phyloP scores from a whole-genome alignment of 371 early-diverging fungal species.

The Mycotypha africana region DNA sequence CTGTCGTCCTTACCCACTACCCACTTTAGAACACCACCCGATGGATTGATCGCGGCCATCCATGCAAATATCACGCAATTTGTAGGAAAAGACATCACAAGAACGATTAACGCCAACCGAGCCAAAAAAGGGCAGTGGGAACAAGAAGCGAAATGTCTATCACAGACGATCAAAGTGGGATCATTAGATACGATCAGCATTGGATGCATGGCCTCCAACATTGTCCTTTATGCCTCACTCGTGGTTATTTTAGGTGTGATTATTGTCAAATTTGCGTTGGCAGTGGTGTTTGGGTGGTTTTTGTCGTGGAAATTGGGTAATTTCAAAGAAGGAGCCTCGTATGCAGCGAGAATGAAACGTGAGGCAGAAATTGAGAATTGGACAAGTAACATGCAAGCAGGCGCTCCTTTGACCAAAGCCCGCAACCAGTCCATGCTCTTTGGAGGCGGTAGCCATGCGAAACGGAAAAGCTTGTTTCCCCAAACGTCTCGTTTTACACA shows the following conservation, averaged over 20 bases:
- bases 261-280: constrained; percentile 65
- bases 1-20: constrained; percentile 25
- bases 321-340: constrained; percentile 37
- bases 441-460: constrained; percentile 1
- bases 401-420: constrained; percentile 22
- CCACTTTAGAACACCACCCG: constrained; percentile 15
- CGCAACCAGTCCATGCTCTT: constrained; percentile 5
- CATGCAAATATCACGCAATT: constrained; percentile 10
- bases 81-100: constrained; percentile 34
- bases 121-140: constrained; percentile 9
- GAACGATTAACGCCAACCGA: constrained; percentile 20
- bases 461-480: constrained; percentile 34
- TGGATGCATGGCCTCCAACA: constrained; percentile 68
- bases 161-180: constrained; percentile 63
- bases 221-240: constrained; percentile 58
- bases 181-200: constrained; percentile 60
- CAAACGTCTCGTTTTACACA: constrained; percentile 40
- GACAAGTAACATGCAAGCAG: constrained; percentile 46
- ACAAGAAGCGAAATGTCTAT: constrained; percentile 52
- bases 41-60: constrained; percentile 28
- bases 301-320: constrained; percentile 60
- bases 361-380: constrained; percentile 57
- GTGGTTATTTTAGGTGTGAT: constrained; percentile 59
- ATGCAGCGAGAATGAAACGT: constrained; percentile 51
- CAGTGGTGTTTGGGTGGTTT: constrained; percentile 75